Base-by-base conservation (phyloP, 2,329 filamentous ascomycete species). In the Scopulariopsis brevicaulis region DNA sequence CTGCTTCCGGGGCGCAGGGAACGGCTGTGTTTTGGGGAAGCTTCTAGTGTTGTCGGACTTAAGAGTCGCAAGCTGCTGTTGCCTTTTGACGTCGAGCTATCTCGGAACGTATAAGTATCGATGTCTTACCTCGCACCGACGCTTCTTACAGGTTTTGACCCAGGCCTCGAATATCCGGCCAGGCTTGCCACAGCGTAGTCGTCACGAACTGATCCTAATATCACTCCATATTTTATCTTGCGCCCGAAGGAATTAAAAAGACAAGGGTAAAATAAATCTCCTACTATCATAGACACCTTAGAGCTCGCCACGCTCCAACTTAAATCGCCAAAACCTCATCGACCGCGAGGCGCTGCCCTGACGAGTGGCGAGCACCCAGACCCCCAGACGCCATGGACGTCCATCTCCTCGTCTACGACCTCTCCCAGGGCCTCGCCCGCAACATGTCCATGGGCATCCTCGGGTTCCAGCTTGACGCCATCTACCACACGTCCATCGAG, bases 401-500 rank as follows among this genome's bases (percentile, higher is more conserved):
- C 55, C 78, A 89, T 65, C 76, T 93, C 32, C 85, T 91, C 59
- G 80, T 91, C 43, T 93, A 93, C 66, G 89, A 93, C 72, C 77
- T 93, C 54, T 92, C 89, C 1, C 71, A 70, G n/a, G 81, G 81
- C 22, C 64, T 84, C 50, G 80, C 80, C 15, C 74, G 76, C 11
- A 74, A 82, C 63, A 74, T 83, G 73, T 83, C 80, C 20, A 70
- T 74, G 73, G 70, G 75, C 60, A 63, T 78, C 58, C 69, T 85
- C 11, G 74, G 80, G 18, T 79, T 83, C 63, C 75, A 80, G 56
- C 89, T 96, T 55, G 93, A 97, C 70, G 94, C 94, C 57, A 84
- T 99, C 57, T 97, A 97, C 65, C 94, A 99, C 70, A 97, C 94
- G 0, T 90, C 92, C 0, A 85, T 99, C 57, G 86, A 96, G 50